Percentiles rank a stretch among this genome's conserved stretches.
Evolutionary conservation across 768 basidiomycete species (phyloP).

Genomic region (Collybia mongolica): DNA sequence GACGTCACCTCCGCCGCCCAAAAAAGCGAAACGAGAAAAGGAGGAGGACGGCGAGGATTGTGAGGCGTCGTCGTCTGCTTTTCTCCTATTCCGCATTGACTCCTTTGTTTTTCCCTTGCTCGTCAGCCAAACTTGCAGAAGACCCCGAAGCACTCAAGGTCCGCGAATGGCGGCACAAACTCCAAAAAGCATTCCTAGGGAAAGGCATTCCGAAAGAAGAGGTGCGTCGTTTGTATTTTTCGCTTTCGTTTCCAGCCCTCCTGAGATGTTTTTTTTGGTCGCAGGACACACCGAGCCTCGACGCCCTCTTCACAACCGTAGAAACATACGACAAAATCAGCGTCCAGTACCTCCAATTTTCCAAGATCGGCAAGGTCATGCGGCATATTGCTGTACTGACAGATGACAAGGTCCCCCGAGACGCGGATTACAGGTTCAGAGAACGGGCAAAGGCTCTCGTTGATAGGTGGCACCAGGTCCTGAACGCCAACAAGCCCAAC

Average conservation of each 20-base stretch:
- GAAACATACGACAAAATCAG: constrained; percentile 70
- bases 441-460: constrained; percentile 63
- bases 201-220: constrained; percentile 15
- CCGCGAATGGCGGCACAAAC: constrained; percentile 78
- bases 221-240: constrained; percentile 7
- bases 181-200: constrained; percentile 68
- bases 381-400: constrained; percentile 63
- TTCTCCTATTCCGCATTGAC: not conserved
- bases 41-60: constrained; percentile 65
- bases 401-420: constrained; percentile 50
- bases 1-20: constrained; percentile 58
- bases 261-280: too few relatives aligned
- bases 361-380: constrained; percentile 79
- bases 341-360: constrained; percentile 71
- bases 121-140: constrained; percentile 28
- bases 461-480: constrained; percentile 55
- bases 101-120: not conserved
- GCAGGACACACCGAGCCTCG: constrained; percentile 71
- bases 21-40: constrained; percentile 61
- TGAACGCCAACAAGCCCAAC: constrained; percentile 19
- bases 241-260: too few relatives aligned
- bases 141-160: constrained; percentile 70
- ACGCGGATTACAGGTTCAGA: constrained; percentile 55
- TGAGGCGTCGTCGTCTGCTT: constrained; percentile 25
- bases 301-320: constrained; percentile 65